Base-by-base conservation (phyloP, 2,329 filamentous ascomycete species). In the Aspergillus sp. region DNA sequence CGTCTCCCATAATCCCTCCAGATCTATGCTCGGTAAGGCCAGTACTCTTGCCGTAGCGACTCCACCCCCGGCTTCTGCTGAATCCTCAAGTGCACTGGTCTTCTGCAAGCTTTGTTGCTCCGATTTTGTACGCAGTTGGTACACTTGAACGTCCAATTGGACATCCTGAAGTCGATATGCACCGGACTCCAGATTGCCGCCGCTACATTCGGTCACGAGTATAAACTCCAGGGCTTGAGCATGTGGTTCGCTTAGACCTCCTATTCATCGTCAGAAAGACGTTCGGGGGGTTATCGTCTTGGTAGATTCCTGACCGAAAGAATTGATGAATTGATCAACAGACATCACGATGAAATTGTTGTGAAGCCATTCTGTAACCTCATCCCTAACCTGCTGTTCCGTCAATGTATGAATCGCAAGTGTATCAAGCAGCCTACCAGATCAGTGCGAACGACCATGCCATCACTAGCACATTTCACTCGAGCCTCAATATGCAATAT, bases 1-100 rank as follows among this genome's bases (percentile, higher is more conserved):
- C 63, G 79, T 78, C 60, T 80, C 75, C 80, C 80, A 82, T 8
- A 79, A 66, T 12, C 77, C 76, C 54, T 77, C 73, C 15, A 81
- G 65, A 5, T 70, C 67, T n/a, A 69, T 69, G 60, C 69, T 77
- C 1, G 80, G 80, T 43, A 82, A 65, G 1, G 60, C 36, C 1
- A 76, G 55, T 8, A 78, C 62, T 7, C 70, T 74, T 7, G 76
- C 70, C 56, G 76, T 73, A 8, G 71, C 60, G 3, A 70, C 67
- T 25, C 72, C 69, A 2, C 73, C 74, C 1, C 36, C 54, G 23
- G 51, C 60, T 5, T 67, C 66, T 48, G 51, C 54, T 2, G 43
- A 23, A 15, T 61, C 62, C 12, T 68, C 63, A 57, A 28, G 63
- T 19, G 57, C 36, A 59, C 65, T 62, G 25, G 63, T 69, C 7